A percentile compares a stretch with the other conserved stretches of the same genome.
These are phyloP conservation scores for Biscogniauxia sp. DNA, from an alignment of 2,329 filamentous ascomycete genomes.

Conservation along the genomic window DNA sequence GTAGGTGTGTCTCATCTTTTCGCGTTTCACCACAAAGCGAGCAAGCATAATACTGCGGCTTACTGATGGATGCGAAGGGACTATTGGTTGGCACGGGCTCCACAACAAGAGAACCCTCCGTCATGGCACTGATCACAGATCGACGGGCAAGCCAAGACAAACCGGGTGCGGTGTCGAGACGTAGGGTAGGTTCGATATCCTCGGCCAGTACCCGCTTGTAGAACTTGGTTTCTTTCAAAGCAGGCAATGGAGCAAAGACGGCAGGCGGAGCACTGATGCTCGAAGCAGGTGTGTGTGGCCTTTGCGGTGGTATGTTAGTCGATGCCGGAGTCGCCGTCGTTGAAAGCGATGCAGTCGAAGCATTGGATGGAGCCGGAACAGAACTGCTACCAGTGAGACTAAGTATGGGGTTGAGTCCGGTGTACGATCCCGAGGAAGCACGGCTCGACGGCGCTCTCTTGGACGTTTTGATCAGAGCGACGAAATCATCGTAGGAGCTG, in stretches of 20 bases:
- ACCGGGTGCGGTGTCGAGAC: constrained; percentile 84
- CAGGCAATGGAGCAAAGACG: constrained; percentile 45
- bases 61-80: constrained; percentile 47
- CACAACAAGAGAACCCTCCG: constrained; percentile 81
- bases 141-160: constrained; percentile 91
- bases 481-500: constrained; percentile 80
- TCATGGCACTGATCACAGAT: constrained; percentile 77
- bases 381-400: constrained; percentile 47
- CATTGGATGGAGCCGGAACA: constrained; percentile 52
- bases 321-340: constrained; percentile 44
- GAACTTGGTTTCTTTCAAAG: constrained; percentile 86
- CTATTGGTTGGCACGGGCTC: constrained; percentile 73
- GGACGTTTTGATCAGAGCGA: constrained; percentile 68
- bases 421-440: constrained; percentile 69
- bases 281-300: constrained; percentile 57
- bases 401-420: constrained; percentile 57
- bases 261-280: constrained; percentile 44
- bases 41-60: constrained; percentile 65
- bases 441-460: constrained; percentile 61
- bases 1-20: constrained; percentile 66
- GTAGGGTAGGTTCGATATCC: constrained; percentile 90
- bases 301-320: constrained; percentile 54
- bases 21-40: constrained; percentile 85
- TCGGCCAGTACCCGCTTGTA: constrained; percentile 87
- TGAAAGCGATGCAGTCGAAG: constrained; percentile 58